Base-by-base conservation (phyloP, 768 basidiomycete genomes). In the Tricholoma saponaceum region DNA sequence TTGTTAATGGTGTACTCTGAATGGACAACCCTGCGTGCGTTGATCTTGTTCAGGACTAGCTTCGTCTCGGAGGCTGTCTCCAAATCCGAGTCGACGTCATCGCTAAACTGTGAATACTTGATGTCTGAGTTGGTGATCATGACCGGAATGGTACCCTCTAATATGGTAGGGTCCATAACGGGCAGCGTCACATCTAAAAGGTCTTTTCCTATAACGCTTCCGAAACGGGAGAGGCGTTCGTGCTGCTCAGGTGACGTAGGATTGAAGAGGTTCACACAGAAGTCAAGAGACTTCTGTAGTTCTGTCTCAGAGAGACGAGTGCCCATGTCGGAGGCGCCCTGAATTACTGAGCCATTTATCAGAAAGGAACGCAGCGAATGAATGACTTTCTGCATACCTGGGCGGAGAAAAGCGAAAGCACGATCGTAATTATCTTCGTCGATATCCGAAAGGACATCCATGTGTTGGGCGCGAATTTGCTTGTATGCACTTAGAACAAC, bases 251-350 rank as follows among this genome's bases (percentile, higher is more conserved):
- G 85, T 8, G 82, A 77, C 2, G 84, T 86, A 6, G 90, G 87
- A 57, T 78, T 81, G 74, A 89, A 90, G 13, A 90, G 77, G 60
- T 85, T 82, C 50, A 84, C 80, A 66, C 89, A 90, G 67, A 92
- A 92, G 68, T 90, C 86, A 22, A 92, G 77, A 16, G 90, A 87
- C 56, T 78, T 83, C 61, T 90, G 86, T 0, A 92, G 78, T 69
- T 92, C 90, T 49, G 74, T 76, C 69, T 89, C 89, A 2, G 87
- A 89, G 32, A 91, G 77, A 14, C 79, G 82, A 30, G 76, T 73
- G 13, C 89, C 90, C 80, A 90, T 84, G 59, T 92, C 90, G 0
- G 85, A 85, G 44, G 85, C 86, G 5, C 90, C 90, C 69, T 91
- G 90, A 35, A 91, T 90, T 26, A 92, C 90, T 91, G 58, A 1